Evolutionary conservation across 257 asterid genomes (phyloP), one percentile per base, ranked within the genome.

Genomic region (Dorcoceras hygrometricum): DNA sequence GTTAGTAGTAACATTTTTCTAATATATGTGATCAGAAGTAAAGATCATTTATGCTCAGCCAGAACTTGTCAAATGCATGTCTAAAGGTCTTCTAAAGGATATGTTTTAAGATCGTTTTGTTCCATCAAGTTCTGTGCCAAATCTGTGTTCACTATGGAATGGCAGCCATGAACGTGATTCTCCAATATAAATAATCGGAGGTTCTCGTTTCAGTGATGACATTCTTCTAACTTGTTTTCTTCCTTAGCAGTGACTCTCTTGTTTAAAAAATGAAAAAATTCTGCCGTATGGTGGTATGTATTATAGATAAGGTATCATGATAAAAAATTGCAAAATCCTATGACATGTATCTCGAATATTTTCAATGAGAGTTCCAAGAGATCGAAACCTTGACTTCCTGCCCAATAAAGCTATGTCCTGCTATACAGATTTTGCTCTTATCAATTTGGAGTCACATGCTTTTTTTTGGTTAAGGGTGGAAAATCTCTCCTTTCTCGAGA

Each of bases 51-150:
- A 43, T 43, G 1, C 51, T 43, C n/a, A 43, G 51, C 4, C 23
- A 67, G 48, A 67, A 5, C 59, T 32, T 32, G 56, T 66, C 25
- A 26, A 57, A 58, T 46, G 32, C 48, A 9, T n/a, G 65, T 9
- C n/a, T 20, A 48, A 63, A 6, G 28, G 29, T 51, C 12, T 58
- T 59, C 22, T 56, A 43, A 26, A 68, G 43, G 27, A 2, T 34
- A 23, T 3, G 19, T 36, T 56, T 23, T 9, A 14, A 43, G 8
- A 43, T 12, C 14, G 56, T 1, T 36, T 55, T 8, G n/a, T 22
- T 23, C 53, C 16, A 10, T 8, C 50, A 63, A 24, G 7, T 39
- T 43, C 22, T 63, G 2, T 23, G 20, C 54, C 22, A 12, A 46
- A 16, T 46, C 54, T 46, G 54, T n/a, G 20, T 7, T 46, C 54